A percentile compares a stretch with the other conserved stretches of the same genome.
Conservation (phyloP, 805 yeast species). For the Ogataea methanolica region DNA sequence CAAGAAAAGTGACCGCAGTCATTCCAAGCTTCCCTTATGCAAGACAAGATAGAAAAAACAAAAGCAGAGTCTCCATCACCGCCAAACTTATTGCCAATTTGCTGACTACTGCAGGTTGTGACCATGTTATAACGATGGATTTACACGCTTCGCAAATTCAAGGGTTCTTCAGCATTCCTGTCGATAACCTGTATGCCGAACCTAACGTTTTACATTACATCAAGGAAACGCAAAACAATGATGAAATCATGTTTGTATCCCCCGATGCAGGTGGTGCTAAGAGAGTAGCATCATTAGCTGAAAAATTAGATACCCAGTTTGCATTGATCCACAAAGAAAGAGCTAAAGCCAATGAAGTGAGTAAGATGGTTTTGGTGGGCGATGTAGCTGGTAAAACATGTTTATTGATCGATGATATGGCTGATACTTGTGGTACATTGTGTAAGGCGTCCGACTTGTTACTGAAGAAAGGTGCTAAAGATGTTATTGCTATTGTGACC, state of each 20-base stretch:
- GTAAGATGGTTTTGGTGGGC: conserved; percentile 93
- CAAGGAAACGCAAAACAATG: conserved; percentile 50
- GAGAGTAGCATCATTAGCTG: conserved; percentile 92
- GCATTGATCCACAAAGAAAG: conserved; percentile 97
- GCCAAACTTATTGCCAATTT: conserved; percentile 91
- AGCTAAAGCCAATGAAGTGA: conserved; percentile 90
- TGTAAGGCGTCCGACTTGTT: conserved; percentile 91
- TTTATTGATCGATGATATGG: conserved; percentile 93
- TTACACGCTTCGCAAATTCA: conserved; percentile 97
- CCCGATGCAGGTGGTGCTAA: conserved; percentile 99
- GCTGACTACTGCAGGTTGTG: conserved; percentile 90
- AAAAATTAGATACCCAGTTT: conserved; percentile 83
- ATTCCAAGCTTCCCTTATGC: conserved; percentile 97
- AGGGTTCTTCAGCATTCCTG: conserved; percentile 94
- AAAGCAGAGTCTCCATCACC: conserved; percentile 92
- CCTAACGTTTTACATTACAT: conserved; percentile 85
- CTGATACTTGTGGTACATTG: conserved; percentile 96
- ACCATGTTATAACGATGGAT: conserved; percentile 95
- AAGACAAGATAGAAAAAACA: conserved; percentile 95
- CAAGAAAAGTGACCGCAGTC: conserved; percentile 89
- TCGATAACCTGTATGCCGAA: conserved; percentile 92
- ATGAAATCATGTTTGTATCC: conserved; percentile 75
- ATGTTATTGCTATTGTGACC: conserved; percentile 90
- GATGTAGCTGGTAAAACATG: conserved; percentile 83
- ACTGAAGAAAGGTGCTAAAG: conserved; percentile 72